These are phyloP conservation scores for Lumnitzera littorea DNA, from an alignment of 345 rosid genomes.

Conservation along the genomic window DNA sequence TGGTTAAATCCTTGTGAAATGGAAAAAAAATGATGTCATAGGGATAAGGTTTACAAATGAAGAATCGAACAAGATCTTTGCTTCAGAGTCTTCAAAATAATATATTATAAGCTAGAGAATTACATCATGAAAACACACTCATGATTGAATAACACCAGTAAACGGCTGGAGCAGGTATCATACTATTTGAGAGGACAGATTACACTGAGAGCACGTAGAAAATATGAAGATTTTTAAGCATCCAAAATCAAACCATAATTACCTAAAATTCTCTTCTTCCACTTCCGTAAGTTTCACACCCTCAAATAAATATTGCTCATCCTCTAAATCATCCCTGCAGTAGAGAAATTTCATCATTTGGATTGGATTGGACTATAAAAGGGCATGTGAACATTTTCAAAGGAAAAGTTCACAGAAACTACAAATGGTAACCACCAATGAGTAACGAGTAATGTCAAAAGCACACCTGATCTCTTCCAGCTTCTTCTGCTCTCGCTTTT, in stretches of 20 bases:
- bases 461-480: conserved; percentile 81
- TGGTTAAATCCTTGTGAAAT: no score
- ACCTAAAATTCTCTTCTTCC: conserved; percentile 63
- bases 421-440: background rate
- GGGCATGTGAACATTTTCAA: background rate
- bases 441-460: background rate
- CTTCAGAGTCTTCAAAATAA: no score
- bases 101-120: no score
- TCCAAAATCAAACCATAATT: conserved; percentile 7
- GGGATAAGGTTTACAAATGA: no score
- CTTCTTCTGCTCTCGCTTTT: conserved; percentile 96
- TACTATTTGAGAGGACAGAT: no score
- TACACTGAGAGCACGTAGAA: no score
- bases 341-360: conserved; percentile 1
- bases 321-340: conserved; percentile 82
- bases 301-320: conserved; percentile 74
- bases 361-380: background rate
- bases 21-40: no score
- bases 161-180: no score
- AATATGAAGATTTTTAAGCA: no score
- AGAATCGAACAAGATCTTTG: no score
- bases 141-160: no score
- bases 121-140: no score
- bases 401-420: background rate
- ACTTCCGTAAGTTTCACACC: conserved; percentile 69